Evolutionary conservation across 805 yeast genomes (phyloP).

Genomic region (Yarrowia osloensis): DNA sequence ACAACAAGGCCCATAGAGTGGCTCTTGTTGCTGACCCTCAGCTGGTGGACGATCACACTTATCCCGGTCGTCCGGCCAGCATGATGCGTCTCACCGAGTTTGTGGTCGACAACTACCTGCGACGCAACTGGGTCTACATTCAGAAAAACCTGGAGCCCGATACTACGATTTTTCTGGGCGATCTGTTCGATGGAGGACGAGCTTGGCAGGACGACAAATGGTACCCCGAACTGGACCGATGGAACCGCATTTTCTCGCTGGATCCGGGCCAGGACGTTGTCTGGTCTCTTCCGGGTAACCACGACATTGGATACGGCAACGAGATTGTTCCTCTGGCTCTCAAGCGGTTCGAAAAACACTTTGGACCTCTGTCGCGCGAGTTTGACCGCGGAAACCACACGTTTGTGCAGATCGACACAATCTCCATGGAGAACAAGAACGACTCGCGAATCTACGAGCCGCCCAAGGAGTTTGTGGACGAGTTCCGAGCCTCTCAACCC

Average conservation of each 20-base stretch:
- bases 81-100: slow-evolving; percentile 58
- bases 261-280: slow-evolving; percentile 50
- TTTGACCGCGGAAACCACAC: slow-evolving; percentile 71
- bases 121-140: slow-evolving; percentile 66
- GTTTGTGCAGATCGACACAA: slow-evolving; percentile 75
- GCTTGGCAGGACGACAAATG: slow-evolving; percentile 73
- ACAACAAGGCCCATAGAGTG: slow-evolving; percentile 40
- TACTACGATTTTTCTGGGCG: slow-evolving; percentile 79
- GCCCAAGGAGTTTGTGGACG: slow-evolving; percentile 56
- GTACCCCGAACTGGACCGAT: slow-evolving; percentile 70
- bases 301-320: slow-evolving; percentile 92
- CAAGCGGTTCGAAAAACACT: slow-evolving; percentile 65
- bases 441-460: slow-evolving; percentile 49
- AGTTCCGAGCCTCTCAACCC: slow-evolving; percentile 37
- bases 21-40: slow-evolving; percentile 91
- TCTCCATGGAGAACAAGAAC: slow-evolving; percentile 67
- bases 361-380: slow-evolving; percentile 66
- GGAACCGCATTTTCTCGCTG: slow-evolving; percentile 63
- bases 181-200: slow-evolving; percentile 92
- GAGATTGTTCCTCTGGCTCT: slow-evolving; percentile 59
- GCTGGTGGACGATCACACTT: slow-evolving; percentile 82
- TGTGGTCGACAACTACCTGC: slow-evolving; percentile 76
- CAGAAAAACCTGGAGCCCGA: slow-evolving; percentile 69
- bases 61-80: slow-evolving; percentile 64
- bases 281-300: slow-evolving; percentile 81